A percentile compares a stretch with the other conserved stretches of the same genome.
These are phyloP conservation scores for Thielaviopsis cerberus DNA, from an alignment of 2,329 filamentous ascomycete species.

Conservation along the genomic window DNA sequence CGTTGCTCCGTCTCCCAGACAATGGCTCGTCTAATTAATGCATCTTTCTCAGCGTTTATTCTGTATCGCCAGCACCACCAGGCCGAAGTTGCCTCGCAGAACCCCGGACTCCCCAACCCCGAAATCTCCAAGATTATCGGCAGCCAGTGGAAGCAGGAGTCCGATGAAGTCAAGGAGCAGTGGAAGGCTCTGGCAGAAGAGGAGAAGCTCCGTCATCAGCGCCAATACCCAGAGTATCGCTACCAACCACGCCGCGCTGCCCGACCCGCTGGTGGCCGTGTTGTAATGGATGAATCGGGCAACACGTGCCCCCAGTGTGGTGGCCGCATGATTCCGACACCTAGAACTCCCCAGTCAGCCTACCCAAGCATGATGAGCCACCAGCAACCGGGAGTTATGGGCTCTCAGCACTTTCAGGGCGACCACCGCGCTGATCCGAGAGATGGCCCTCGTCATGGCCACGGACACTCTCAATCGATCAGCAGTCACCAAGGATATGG, in stretches of 20 bases:
- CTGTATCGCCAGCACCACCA: conserved; percentile 90
- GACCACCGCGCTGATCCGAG: not conserved
- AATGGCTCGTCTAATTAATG: not conserved
- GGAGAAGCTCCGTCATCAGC: conserved; percentile 76
- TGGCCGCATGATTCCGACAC: conserved; percentile 45
- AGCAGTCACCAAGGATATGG: not conserved
- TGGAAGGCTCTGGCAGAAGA: conserved; percentile 87
- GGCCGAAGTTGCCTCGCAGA: conserved; percentile 55
- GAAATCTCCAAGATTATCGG: conserved; percentile 97
- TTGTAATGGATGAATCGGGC: conserved; percentile 26
- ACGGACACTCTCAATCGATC: conserved; percentile 1
- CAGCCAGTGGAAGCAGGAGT: conserved; percentile 69
- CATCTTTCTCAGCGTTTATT: conserved; percentile 59
- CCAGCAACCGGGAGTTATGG: not conserved
- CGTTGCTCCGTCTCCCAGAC: conserved; percentile 7
- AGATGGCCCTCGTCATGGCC: not conserved
- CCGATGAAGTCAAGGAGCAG: conserved; percentile 54
- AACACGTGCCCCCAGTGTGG: conserved; percentile 52
- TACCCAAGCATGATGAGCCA: not conserved
- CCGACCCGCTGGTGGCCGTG: conserved; percentile 15
- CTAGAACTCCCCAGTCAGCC: conserved; percentile 29
- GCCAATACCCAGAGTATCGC: conserved; percentile 81
- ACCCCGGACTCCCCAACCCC: conserved; percentile 84
- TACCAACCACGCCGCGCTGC: conserved; percentile 67
- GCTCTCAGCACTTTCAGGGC: not conserved